Evolutionary conservation across 257 asterid genomes (phyloP).

Genomic region (Fraxinus anomala): DNA sequence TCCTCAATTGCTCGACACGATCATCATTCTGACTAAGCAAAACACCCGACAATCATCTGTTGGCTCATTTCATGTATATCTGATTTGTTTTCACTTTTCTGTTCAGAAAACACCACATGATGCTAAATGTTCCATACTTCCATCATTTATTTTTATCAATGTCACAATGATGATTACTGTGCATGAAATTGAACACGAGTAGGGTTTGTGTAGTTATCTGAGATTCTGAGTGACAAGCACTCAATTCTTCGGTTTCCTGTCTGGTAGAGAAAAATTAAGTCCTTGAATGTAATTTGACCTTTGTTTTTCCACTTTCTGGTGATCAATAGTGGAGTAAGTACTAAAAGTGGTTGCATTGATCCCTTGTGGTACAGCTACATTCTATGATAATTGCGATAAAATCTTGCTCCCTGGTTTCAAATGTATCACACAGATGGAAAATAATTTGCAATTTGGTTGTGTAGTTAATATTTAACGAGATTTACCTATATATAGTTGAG

Average conservation of each 20-base stretch:
- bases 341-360: neutral
- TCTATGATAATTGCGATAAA: neutral
- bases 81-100: neutral
- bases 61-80: neutral
- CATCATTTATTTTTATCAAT: neutral
- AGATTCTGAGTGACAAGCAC: neutral
- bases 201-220: neutral
- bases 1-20: constrained; percentile 1
- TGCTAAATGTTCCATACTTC: neutral
- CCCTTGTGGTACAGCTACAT: neutral
- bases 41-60: constrained; percentile 2
- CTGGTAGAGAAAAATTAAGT: neutral
- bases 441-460: neutral
- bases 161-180: neutral
- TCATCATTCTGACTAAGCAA: constrained; percentile 6
- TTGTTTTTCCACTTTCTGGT: neutral
- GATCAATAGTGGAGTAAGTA: neutral
- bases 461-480: neutral
- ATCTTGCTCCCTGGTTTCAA: neutral
- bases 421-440: neutral
- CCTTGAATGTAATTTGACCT: neutral
- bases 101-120: neutral
- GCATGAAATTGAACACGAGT: neutral
- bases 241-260: neutral
- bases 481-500: neutral